Conservation (phyloP, 1,139 yeast species). For the Pichia sp. region DNA sequence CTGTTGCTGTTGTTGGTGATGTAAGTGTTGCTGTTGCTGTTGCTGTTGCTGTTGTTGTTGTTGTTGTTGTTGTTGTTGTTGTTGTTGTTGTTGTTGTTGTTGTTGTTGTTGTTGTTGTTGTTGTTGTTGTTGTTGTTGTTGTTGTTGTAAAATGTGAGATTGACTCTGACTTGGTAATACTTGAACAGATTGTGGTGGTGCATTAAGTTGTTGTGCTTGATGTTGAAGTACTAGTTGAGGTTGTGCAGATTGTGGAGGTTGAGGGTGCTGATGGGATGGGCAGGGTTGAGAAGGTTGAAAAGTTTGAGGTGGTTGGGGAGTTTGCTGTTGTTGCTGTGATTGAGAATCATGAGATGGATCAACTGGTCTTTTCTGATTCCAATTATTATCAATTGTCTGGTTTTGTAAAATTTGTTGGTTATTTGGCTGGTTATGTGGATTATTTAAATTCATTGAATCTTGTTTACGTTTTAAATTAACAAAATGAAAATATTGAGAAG, state of each 20-base stretch:
- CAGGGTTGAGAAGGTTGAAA: constrained; percentile 9
- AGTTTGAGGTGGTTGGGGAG: neutral
- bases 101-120: constrained; percentile 6
- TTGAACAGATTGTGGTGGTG: neutral
- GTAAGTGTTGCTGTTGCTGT: neutral
- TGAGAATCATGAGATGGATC: constrained; percentile 6
- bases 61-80: constrained; percentile 3
- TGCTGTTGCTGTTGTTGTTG: constrained; percentile 15
- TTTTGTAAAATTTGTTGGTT: neutral
- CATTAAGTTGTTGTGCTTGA: neutral
- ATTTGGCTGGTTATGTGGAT: neutral
- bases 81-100: constrained; percentile 13
- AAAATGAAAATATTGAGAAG: constrained; percentile 67
- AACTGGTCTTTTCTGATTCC: constrained; percentile 6
- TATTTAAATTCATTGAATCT: constrained; percentile 27
- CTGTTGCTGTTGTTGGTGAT: neutral
- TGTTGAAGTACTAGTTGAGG: neutral
- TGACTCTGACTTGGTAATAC: neutral
- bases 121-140: constrained; percentile 4
- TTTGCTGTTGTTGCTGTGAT: constrained; percentile 7
- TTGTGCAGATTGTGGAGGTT: neutral
- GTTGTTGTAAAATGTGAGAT: neutral
- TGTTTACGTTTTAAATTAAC: constrained; percentile 60
- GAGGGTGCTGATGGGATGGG: constrained; percentile 1
- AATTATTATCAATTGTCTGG: neutral